Percentiles rank a stretch among this genome's conserved stretches.
phyloP scores from a whole-genome alignment of 495 filamentous ascomycete species.

The Aspergillus homomorphus region DNA sequence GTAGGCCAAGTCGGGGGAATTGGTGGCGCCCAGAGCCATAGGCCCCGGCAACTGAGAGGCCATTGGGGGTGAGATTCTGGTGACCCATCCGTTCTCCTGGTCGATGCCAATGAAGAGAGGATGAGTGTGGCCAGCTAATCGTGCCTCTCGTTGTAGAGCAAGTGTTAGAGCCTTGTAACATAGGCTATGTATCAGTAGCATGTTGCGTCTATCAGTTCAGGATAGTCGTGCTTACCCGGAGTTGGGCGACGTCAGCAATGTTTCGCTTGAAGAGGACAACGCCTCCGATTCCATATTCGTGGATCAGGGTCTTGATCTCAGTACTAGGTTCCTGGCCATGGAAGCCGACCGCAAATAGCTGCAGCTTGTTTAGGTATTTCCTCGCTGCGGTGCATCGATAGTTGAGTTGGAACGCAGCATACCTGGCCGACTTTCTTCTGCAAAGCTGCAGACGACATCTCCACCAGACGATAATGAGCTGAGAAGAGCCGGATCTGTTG shows the following conservation, averaged over 20 bases:
- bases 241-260: constrained; percentile 37
- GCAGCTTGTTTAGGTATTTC: constrained; percentile 8
- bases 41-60: constrained; percentile 40
- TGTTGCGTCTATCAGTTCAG: background rate
- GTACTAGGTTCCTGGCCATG: constrained; percentile 42
- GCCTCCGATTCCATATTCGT: constrained; percentile 43
- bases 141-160: constrained; percentile 40
- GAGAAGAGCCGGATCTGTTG: background rate
- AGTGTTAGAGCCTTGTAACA: constrained; percentile 31
- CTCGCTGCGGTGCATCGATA: background rate
- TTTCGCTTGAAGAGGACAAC: constrained; percentile 49
- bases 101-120: constrained; percentile 46
- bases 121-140: constrained; percentile 35
- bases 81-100: constrained; percentile 45
- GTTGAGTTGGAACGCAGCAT: background rate
- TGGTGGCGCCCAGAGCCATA: constrained; percentile 42
- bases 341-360: constrained; percentile 53
- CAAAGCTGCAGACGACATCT: constrained; percentile 25
- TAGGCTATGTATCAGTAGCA: background rate
- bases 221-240: constrained; percentile 28
- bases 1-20: constrained; percentile 38
- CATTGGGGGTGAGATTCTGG: constrained; percentile 43
- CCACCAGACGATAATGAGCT: background rate
- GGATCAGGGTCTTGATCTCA: constrained; percentile 48
- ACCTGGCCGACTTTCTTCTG: constrained; percentile 39